Base-by-base conservation (phyloP, 2,329 filamentous ascomycete species). In the Cyclaneusma minus region DNA sequence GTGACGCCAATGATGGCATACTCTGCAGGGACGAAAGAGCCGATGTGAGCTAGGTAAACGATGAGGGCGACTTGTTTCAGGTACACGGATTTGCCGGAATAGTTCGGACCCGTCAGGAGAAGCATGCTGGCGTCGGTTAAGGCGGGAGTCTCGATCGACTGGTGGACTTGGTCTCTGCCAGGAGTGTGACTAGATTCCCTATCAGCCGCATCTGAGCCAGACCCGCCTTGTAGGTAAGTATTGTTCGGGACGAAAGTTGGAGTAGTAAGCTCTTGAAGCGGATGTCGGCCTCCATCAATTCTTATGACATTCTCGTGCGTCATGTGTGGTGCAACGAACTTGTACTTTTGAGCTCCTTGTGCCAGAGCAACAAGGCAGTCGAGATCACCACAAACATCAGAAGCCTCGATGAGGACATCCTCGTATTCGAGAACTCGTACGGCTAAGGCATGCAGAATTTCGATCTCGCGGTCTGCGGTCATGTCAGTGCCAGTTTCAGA, bases 41-140 rank as follows among this genome's bases (percentile, higher is more conserved):
- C 89, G 28, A 93, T 68, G 44, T 98, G 89, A 1, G 89, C 82
- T 50, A 98, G 65, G 45, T 89, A 94, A 9, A 92, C 74, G 31
- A 93, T 89, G 25, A 94, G 56, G 4, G 85, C 89, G 16, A 82
- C 69, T 48, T 98, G 87, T 49, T 92, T 98, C 45, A 95, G 63
- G 49, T 93, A 95, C 0, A 95, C 70, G 39, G 84, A 95, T 50
- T 98, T 98, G 1, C 89, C 89, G 0, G 89, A 95, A 47, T 89
- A 91, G 40, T 98, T 98, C 4, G 89, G 85, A 0, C 89, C 89
- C 0, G 89, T 95, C 41, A 98, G 51, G 5, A 94, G 56, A 8
- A 94, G 48, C 53, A 83, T 76, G 36, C 67, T 82, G 8, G 79
- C 71, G 3, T 45, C 45, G 4, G 49, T 37, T 5, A 37, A 32